A percentile compares a stretch with the other conserved stretches of the same genome.
Evolutionary conservation across 2,329 filamentous ascomycete species (phyloP).

Genomic region (Arthrinium phaeospermum): DNA sequence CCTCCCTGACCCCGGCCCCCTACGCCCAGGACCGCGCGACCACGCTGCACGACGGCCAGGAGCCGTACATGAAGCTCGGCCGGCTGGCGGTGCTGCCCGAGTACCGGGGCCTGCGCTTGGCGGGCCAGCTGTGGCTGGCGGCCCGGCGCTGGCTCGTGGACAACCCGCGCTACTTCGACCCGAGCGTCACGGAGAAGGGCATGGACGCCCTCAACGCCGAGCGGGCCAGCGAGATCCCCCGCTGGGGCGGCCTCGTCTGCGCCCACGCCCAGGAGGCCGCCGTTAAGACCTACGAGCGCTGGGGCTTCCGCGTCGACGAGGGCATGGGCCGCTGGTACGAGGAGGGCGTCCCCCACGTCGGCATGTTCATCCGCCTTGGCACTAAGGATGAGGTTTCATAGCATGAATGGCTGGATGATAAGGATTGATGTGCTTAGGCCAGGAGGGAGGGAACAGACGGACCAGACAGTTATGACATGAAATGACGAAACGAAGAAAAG

Average conservation of each 20-base stretch:
- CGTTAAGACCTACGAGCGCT: conserved; percentile 68
- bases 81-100: conserved; percentile 72
- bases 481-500: background rate
- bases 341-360: conserved; percentile 83
- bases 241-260: conserved; percentile 78
- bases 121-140: conserved; percentile 68
- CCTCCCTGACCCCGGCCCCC: conserved; percentile 23
- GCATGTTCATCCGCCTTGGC: conserved; percentile 71
- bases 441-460: background rate
- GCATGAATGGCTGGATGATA: background rate
- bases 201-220: conserved; percentile 50
- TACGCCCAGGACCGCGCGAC: conserved; percentile 50
- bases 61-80: conserved; percentile 84
- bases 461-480: background rate
- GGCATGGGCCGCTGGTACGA: conserved; percentile 79
- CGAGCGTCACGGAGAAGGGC: conserved; percentile 50
- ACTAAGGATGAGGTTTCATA: conserved; percentile 28
- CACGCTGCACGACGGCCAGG: conserved; percentile 62
- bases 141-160: conserved; percentile 71
- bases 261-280: conserved; percentile 78
- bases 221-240: conserved; percentile 49
- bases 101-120: conserved; percentile 70
- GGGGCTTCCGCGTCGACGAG: conserved; percentile 78
- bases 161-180: conserved; percentile 63
- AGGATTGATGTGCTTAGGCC: background rate